Base-by-base conservation (phyloP, 495 filamentous ascomycete genomes). In the Mytilinidion resinicola region DNA sequence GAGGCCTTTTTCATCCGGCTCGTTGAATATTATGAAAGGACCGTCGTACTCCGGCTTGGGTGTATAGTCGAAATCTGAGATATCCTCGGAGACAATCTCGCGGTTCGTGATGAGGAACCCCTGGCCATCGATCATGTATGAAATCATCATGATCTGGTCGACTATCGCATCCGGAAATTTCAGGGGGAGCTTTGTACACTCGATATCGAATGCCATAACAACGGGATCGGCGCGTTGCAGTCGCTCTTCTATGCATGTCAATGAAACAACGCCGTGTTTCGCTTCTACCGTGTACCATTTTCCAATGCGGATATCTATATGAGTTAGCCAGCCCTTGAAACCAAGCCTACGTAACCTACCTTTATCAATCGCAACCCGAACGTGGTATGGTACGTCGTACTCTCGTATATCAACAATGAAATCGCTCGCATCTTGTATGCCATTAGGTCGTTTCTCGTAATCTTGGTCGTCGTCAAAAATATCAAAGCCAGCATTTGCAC, bases 101-200 rank as follows among this genome's bases (percentile, higher is more conserved):
- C 95, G 83, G 70, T 99, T 99, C 6, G 95, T 99, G 69, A 99
- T 96, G 6, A 99, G 75, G 69, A 99, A 97, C 12, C 93, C 93
- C 73, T 96, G 92, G 0, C 95, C 93, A 66, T 99, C 93, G 62
- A 99, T 97, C 93, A 99, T 99, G 74, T 97, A 99, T 14, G 95
- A 97, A 64, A 99, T 95, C 93, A 99, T 99, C 92, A 99, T 99
- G 64, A 99, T 85, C 72, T 96, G 93, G 74, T 99, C 93, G 62
- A 96, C 85, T 1, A 89, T 79, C 0, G 93, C 86, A 69, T 97
- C 95, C n/a, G 93, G 93, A 68, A 99, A 99, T 70, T 99, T 99
- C 49, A 99, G 77, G 12, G 93, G 93, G 36, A 95, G 78, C 65
- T 99, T 99, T 4, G 90, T 95, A 20, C 93, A 97, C 69, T 99